Evolutionary conservation across 2,329 filamentous ascomycete species (phyloP), one percentile per base, ranked within the genome.

Genomic region (Microdochium bolleyi): DNA sequence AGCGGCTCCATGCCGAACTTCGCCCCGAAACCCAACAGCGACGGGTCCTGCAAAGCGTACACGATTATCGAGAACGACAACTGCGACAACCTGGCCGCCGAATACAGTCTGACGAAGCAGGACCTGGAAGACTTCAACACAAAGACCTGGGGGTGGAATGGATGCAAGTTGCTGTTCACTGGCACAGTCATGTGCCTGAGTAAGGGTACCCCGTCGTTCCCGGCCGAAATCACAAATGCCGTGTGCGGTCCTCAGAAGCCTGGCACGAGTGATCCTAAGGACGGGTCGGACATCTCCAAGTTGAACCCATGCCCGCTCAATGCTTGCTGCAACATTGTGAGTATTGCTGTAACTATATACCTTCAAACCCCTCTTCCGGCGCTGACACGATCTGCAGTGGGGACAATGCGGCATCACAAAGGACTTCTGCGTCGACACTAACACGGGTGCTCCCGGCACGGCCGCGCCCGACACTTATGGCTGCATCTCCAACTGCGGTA

Each of bases 401-500:
- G 70, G 70, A 3, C 60, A 66, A 19, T 74, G 71, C 44, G 70
- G 70, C 21, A 64, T 63, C 8, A 69, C 66, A 1, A 52, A 54
- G 5, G 67, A 66, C 9, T 71, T 70, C 55, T 73, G 69, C 57
- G 64, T 56, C 16, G 54, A 62, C 5, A 56, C 60, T 2, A 55
- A 59, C 19, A 69, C 62, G 1, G 70, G 68, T 2, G 59, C 59
- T 0, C 73, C 70, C 1, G 72, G 72, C 10, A 73, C 70, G 3
- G 61, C 67, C 10, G 44, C 55, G 8, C 50, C 57, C 0, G 64
- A 63, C 8, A 62, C 55, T 9, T 63, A 69, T 54, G 69, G 68
- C 27, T 73, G 71, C 54, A 68, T 73, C 21, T 68, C 64, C 22
- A 72, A 73, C 60, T 74, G 71, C 49, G 70, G 72, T 16, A 66